Evolutionary conservation across 1,284 basidiomycete genomes (phyloP), one percentile per base, ranked within the genome.

Genomic region (Pyrrhoderma noxium): DNA sequence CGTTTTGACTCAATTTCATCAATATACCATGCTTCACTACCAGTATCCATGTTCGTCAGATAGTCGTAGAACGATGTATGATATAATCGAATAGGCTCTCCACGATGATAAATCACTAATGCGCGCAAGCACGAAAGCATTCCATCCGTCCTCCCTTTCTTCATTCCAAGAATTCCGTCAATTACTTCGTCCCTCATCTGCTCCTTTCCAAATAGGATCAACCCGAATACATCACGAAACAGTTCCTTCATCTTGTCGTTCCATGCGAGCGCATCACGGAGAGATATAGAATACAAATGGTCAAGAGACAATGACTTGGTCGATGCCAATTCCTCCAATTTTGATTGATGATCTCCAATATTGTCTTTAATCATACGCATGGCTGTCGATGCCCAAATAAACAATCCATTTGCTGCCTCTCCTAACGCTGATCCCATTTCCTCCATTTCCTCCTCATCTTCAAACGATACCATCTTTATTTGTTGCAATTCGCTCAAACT

Each of bases 321-420:
- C 11, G 21, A 13, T 5, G 35, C 43, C 14, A 45, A 14, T 7
- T 11, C 3, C 19, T 27, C 22, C 14, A 45, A n/a, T 9, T n/a
- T 16, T 16, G 19, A 21, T 23, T 31, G 35, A 14, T 23, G 23
- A 14, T 23, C n/a, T n/a, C n/a, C n/a, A n/a, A n/a, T n/a, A n/a
- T n/a, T n/a, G n/a, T n/a, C n/a, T n/a, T 16, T 27, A 16, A 45
- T 16, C 23, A 45, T 21, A 19, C 60, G 62, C 45, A 65, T 52
- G 22, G 65, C 62, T 1, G n/a, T n/a, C n/a, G n/a, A n/a, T n/a
- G n/a, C n/a, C n/a, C n/a, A n/a, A n/a, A n/a, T n/a, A n/a, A n/a
- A n/a, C n/a, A n/a, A n/a, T n/a, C n/a, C n/a, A n/a, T n/a, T n/a
- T n/a, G n/a, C n/a, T n/a, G n/a, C n/a, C n/a, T n/a, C n/a, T n/a